Evolutionary conservation across 805 yeast genomes (phyloP).

Genomic region (Candida silvatica): DNA sequence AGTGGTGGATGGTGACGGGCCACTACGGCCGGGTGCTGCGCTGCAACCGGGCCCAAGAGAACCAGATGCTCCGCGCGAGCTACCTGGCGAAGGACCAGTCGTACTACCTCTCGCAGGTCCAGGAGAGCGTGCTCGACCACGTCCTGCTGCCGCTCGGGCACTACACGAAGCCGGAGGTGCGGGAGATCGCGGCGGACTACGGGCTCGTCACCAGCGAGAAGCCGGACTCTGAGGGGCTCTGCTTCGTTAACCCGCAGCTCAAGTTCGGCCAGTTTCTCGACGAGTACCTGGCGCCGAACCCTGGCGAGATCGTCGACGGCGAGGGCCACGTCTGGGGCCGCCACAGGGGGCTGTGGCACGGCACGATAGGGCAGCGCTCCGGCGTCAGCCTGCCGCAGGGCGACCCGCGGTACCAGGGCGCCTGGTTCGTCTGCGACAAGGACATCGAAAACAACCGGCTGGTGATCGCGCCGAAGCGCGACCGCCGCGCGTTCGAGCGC

Average conservation of each 20-base stretch:
- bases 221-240: constrained; percentile 91
- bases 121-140: constrained; percentile 31
- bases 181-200: constrained; percentile 52
- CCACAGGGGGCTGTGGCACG: constrained; percentile 88
- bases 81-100: constrained; percentile 78
- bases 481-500: constrained; percentile 47
- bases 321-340: constrained; percentile 71
- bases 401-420: constrained; percentile 61
- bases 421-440: constrained; percentile 84
- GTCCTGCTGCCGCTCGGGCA: constrained; percentile 79
- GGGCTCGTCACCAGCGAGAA: constrained; percentile 59
- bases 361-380: constrained; percentile 87
- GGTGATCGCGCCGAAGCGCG: constrained; percentile 66
- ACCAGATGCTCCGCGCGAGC: constrained; percentile 24
- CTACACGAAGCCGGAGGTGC: constrained; percentile 61
- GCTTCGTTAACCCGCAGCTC: constrained; percentile 63
- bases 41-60: constrained; percentile 21
- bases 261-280: constrained; percentile 63
- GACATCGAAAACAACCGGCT: constrained; percentile 56
- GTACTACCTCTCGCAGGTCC: constrained; percentile 73
- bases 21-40: constrained; percentile 57
- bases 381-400: constrained; percentile 87
- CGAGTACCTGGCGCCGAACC: constrained; percentile 63
- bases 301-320: constrained; percentile 74
- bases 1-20: constrained; percentile 89